Conservation (phyloP, 2,329 filamentous ascomycete genomes). For the Fusarium dlaminii region DNA sequence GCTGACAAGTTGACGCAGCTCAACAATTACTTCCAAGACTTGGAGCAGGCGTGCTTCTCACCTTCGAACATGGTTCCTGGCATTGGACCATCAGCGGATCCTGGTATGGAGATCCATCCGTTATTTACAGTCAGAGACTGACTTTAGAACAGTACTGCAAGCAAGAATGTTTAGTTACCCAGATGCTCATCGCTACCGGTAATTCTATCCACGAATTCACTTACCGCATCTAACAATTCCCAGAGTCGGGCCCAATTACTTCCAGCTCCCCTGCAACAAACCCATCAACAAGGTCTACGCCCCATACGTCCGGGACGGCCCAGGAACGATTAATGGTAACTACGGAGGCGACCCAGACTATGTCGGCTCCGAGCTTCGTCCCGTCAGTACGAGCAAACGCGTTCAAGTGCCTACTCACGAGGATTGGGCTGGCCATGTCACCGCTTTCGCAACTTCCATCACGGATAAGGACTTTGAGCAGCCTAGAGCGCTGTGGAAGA, state of each 20-base stretch:
- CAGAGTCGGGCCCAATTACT: conserved; percentile 65
- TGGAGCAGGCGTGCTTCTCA: conserved; percentile 74
- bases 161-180: conserved; percentile 69
- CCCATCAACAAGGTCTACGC: conserved; percentile 35
- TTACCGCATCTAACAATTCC: accelerated
- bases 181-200: conserved; percentile 67
- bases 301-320: conserved; percentile 40
- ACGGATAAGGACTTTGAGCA: conserved; percentile 38
- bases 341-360: conserved; percentile 44
- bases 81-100: conserved; percentile 69
- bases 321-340: conserved; percentile 38
- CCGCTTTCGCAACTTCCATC: conserved; percentile 18
- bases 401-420: conserved; percentile 38
- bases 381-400: conserved; percentile 51
- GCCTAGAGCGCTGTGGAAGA: conserved; percentile 35
- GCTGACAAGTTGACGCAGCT: background rate
- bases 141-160: conserved; percentile 56
- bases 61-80: conserved; percentile 73
- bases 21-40: conserved; percentile 74
- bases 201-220: too few relatives aligned
- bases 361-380: conserved; percentile 45
- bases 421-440: conserved; percentile 30
- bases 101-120: conserved; percentile 31
- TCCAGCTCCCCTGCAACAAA: conserved; percentile 54
- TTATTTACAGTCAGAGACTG: accelerated